Evolutionary conservation across 2,329 filamentous ascomycete species (phyloP).

Genomic region (Macrophomina tecta): DNA sequence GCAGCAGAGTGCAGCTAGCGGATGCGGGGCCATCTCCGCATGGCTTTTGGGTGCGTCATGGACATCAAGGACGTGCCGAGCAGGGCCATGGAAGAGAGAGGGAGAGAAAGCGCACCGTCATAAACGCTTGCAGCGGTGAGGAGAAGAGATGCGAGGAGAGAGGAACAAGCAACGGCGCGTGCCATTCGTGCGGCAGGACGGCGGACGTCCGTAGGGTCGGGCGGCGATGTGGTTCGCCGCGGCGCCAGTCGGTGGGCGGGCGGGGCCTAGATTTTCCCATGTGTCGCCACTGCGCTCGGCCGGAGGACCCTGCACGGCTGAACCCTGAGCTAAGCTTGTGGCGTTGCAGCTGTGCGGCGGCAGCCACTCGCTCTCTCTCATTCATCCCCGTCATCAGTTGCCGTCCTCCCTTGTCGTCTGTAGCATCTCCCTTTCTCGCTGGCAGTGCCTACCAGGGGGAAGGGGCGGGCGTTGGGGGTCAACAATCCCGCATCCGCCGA

Average conservation of each 20-base stretch:
- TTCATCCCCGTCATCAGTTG: background rate
- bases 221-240: conserved; percentile 8
- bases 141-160: background rate
- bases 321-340: conserved; percentile 17
- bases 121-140: background rate
- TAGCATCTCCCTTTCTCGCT: too few relatives aligned
- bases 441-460: too few relatives aligned
- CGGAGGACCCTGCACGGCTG: conserved; percentile 18
- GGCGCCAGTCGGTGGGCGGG: conserved; percentile 1
- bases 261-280: conserved; percentile 11
- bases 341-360: background rate
- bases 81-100: background rate
- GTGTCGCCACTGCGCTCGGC: conserved; percentile 16
- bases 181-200: background rate
- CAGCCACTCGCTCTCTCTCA: background rate
- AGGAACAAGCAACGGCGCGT: too few relatives aligned
- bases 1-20: background rate
- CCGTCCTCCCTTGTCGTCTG: too few relatives aligned
- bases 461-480: too few relatives aligned
- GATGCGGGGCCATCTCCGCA: conserved; percentile 1
- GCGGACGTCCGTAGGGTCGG: background rate
- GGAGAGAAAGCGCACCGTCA: background rate
- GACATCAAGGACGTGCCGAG: background rate
- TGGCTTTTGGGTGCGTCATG: too few relatives aligned
- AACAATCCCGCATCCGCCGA: conserved; percentile 8